Evolutionary conservation across 1,139 yeast genomes (phyloP).

Genomic region (Scheffersomyces titani): DNA sequence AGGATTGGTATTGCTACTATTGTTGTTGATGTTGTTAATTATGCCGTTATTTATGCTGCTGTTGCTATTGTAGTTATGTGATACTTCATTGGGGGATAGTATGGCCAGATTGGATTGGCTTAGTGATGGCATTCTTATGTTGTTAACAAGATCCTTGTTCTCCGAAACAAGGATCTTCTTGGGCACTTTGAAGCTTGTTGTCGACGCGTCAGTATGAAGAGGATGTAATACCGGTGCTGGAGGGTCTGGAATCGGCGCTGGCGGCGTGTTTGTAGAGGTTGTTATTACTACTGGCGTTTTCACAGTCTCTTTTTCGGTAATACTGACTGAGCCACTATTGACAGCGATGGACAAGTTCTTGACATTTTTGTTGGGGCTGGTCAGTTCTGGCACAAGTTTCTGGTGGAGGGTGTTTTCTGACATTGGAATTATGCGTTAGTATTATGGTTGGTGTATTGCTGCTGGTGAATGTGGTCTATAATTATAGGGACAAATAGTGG

Average conservation of each 20-base stretch:
- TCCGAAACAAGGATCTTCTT: constrained; percentile 16
- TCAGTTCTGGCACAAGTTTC: not conserved
- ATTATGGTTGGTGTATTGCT: not conserved
- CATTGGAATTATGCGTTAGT: not conserved
- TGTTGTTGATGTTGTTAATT: not conserved
- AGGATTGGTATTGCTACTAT: not conserved
- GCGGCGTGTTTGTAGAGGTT: not conserved
- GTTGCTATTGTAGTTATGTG: not conserved
- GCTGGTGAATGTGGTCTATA: not conserved
- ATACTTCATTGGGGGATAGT: not conserved
- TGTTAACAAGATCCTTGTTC: not conserved
- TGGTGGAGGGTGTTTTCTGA: not conserved
- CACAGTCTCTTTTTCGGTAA: not conserved
- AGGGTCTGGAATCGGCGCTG: not conserved
- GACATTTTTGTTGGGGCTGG: not conserved
- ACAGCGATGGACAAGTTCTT: not conserved
- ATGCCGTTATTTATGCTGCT: not conserved
- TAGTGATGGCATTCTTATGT: not conserved
- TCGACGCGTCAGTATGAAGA: not conserved
- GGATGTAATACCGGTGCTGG: not conserved
- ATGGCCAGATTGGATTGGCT: not conserved
- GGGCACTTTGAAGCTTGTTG: constrained; percentile 14
- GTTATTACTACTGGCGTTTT: not conserved
- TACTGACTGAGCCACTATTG: not conserved
- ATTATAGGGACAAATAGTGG: not conserved